phyloP scores from a whole-genome alignment of 2,329 filamentous ascomycete genomes.

The Claviceps lovelessii region DNA sequence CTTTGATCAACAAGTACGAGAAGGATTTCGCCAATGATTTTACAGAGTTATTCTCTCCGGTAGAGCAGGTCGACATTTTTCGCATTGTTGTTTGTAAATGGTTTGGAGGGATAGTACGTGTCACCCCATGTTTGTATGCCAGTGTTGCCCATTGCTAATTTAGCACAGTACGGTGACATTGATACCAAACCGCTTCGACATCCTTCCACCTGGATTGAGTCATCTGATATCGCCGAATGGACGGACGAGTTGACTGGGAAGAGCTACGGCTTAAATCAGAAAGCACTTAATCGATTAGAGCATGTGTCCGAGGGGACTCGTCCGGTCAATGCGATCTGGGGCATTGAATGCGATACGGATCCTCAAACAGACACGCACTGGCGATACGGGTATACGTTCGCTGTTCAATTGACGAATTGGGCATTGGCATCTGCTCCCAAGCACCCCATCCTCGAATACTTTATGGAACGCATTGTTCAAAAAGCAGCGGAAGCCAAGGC shows the following conservation, averaged over 20 bases:
- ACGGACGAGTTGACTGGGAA: constrained; percentile 2
- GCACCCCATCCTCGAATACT: constrained; percentile 8
- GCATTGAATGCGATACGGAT: constrained; percentile 5
- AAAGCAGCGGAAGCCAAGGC: constrained; percentile 3
- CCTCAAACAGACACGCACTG: constrained; percentile 9
- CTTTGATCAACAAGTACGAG: constrained; percentile 1
- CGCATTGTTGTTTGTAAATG: constrained; percentile 3
- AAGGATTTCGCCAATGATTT: not conserved
- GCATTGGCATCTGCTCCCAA: constrained; percentile 10
- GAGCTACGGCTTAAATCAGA: not conserved
- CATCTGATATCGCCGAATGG: not conserved
- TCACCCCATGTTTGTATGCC: not conserved
- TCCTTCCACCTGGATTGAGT: constrained; percentile 1
- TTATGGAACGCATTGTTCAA: constrained; percentile 7
- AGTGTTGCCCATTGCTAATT: not conserved
- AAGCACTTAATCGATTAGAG: not conserved
- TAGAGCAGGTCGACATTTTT: constrained; percentile 3
- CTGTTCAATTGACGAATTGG: constrained; percentile 12
- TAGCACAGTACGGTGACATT: constrained; percentile 1
- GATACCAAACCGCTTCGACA: constrained; percentile 2
- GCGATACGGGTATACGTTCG: constrained; percentile 12
- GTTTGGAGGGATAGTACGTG: constrained; percentile 4
- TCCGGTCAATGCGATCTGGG: constrained; percentile 2
- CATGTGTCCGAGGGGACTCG: not conserved
- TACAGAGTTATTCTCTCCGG: not conserved